Evolutionary conservation across 306 rosid species (phyloP).

Genomic region (Medicago lupulina): DNA sequence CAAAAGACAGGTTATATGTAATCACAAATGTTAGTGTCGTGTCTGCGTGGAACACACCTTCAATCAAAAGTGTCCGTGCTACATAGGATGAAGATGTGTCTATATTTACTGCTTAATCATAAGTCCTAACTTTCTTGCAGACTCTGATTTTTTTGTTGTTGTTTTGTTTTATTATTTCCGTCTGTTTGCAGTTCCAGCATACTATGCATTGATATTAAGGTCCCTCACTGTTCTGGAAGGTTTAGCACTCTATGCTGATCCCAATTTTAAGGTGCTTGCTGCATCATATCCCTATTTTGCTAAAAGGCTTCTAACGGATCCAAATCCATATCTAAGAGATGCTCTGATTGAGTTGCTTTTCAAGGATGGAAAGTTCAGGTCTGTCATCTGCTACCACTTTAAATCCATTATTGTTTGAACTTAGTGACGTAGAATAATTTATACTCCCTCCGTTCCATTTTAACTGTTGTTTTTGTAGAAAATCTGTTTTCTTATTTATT

Average conservation of each 20-base stretch:
- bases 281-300: constrained; percentile 98
- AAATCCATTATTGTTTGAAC: no score
- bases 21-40: not conserved
- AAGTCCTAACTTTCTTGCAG: constrained; percentile 35
- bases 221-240: constrained; percentile 97
- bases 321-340: constrained; percentile 96
- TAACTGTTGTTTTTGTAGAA: no score
- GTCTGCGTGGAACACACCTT: not conserved
- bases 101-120: constrained; percentile 24
- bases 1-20: not conserved
- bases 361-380: constrained; percentile 91
- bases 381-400: constrained; percentile 38
- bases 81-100: constrained; percentile 15
- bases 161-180: constrained; percentile 32
- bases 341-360: constrained; percentile 93
- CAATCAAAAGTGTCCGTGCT: not conserved
- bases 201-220: constrained; percentile 92
- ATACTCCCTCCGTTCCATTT: no score
- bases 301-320: constrained; percentile 94
- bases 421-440: no score
- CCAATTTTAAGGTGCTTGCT: constrained; percentile 95
- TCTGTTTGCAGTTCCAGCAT: constrained; percentile 83
- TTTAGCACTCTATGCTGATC: constrained; percentile 92
- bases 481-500: no score
- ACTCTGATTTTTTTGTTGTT: constrained; percentile 44